These are phyloP conservation scores for Penicillium cosmopolitanum DNA, from an alignment of 495 filamentous ascomycete species.

Conservation along the genomic window DNA sequence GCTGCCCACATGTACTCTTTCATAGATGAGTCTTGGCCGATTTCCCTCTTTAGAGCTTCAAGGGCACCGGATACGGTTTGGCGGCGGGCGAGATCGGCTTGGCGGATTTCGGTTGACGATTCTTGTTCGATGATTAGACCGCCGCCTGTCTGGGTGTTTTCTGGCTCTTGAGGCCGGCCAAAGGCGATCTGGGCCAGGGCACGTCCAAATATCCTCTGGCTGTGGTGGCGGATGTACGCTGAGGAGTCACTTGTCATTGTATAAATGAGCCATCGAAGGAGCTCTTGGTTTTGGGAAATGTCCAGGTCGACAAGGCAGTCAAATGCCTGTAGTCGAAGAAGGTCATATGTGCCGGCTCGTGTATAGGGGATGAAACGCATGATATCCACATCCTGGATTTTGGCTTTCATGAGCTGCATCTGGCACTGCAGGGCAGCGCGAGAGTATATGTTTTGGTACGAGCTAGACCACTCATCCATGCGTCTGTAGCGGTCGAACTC, in stretches of 20 bases:
- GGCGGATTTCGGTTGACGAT: slow-evolving; percentile 65
- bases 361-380: slow-evolving; percentile 82
- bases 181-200: slow-evolving; percentile 81
- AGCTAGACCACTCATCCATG: slow-evolving; percentile 92
- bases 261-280: slow-evolving; percentile 72
- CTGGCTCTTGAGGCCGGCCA: slow-evolving; percentile 54
- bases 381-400: slow-evolving; percentile 61
- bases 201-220: slow-evolving; percentile 68
- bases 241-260: slow-evolving; percentile 78
- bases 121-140: slow-evolving; percentile 84
- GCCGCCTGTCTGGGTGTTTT: slow-evolving; percentile 41
- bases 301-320: slow-evolving; percentile 79
- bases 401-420: slow-evolving; percentile 70
- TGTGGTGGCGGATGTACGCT: slow-evolving; percentile 71
- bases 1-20: slow-evolving; percentile 78
- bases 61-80: slow-evolving; percentile 78
- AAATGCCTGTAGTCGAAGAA: slow-evolving; percentile 82
- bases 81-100: slow-evolving; percentile 70
- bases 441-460: slow-evolving; percentile 90
- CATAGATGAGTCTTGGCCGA: slow-evolving; percentile 63
- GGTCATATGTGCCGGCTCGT: slow-evolving; percentile 73
- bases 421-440: slow-evolving; percentile 80
- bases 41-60: slow-evolving; percentile 70
- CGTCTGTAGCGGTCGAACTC: slow-evolving; percentile 89
- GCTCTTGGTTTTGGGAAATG: slow-evolving; percentile 59